phyloP scores from a whole-genome alignment of 208 protist species.

The Leishmania braziliensis region DNA sequence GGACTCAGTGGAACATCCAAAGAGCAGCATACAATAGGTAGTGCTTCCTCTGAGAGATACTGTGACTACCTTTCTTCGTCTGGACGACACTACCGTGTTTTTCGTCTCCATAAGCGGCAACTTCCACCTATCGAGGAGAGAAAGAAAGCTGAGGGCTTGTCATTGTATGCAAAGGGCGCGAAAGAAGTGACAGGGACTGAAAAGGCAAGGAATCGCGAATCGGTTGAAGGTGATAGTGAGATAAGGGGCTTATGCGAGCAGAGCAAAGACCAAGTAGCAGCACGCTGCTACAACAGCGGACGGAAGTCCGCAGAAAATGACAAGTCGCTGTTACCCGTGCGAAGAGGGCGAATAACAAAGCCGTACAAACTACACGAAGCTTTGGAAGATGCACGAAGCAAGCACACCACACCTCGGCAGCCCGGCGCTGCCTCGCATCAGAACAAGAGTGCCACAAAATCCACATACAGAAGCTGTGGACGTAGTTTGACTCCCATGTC shows the following conservation, averaged over 20 bases:
- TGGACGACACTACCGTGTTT: not conserved
- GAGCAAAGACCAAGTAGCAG: not conserved
- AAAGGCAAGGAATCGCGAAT: not conserved
- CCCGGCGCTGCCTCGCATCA: not conserved
- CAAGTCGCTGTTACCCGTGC: not conserved
- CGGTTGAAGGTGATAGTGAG: not conserved
- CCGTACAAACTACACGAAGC: not conserved
- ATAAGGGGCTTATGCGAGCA: not conserved
- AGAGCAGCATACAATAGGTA: not conserved
- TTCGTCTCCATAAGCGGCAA: not conserved
- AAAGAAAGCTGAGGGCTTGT: not conserved
- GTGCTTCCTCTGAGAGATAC: slow-evolving; percentile 2
- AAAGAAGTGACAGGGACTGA: not conserved
- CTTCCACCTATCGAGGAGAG: not conserved
- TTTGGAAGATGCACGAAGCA: not conserved
- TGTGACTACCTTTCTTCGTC: slow-evolving; percentile 4
- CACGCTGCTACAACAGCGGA: not conserved
- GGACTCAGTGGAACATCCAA: not conserved
- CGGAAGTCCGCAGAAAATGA: not conserved
- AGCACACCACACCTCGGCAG: not conserved
- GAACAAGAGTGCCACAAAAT: not conserved
- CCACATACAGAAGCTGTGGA: not conserved
- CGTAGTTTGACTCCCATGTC: not conserved
- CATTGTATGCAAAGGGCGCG: not conserved
- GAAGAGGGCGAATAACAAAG: not conserved